phyloP scores from a whole-genome alignment of 495 filamentous ascomycete species.

The Tuber melanosporum region DNA sequence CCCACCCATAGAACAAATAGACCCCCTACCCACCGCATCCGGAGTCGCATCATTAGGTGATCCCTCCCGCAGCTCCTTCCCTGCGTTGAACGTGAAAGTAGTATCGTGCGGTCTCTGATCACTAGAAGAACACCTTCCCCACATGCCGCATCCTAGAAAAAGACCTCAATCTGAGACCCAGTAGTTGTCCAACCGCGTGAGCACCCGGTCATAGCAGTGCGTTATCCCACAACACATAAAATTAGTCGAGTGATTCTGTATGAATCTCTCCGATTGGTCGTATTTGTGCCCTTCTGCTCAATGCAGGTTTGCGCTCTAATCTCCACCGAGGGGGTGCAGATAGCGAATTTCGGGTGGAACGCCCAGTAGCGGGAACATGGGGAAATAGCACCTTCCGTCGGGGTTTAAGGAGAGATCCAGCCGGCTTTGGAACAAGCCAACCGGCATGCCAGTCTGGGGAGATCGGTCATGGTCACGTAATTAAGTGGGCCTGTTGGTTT shows the following conservation, averaged over 20 bases:
- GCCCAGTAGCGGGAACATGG: not conserved
- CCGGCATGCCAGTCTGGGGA: not conserved
- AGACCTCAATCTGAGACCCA: not conserved
- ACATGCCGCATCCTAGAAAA: not conserved
- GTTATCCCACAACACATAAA: not conserved
- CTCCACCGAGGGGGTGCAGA: not conserved
- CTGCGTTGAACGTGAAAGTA: not conserved
- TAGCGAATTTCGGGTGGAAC: not conserved
- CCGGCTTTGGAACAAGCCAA: not conserved
- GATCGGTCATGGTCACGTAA: not conserved
- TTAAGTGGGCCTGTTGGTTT: not conserved
- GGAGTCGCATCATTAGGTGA: not conserved
- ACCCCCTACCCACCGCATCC: not conserved
- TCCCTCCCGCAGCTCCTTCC: not conserved
- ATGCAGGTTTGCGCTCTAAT: not conserved
- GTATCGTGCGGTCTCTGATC: not conserved
- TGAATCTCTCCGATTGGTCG: not conserved
- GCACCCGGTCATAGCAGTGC: not conserved
- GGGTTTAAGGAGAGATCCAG: not conserved
- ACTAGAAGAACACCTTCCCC: not conserved
- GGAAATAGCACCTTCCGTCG: not conserved
- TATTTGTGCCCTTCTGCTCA: not conserved
- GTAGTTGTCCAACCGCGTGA: not conserved
- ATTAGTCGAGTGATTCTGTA: not conserved
- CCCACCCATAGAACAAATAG: not conserved